A percentile compares a stretch with the other conserved stretches of the same genome.
phyloP scores from a whole-genome alignment of 495 filamentous ascomycete genomes.

The Stereocaulon alpinum region DNA sequence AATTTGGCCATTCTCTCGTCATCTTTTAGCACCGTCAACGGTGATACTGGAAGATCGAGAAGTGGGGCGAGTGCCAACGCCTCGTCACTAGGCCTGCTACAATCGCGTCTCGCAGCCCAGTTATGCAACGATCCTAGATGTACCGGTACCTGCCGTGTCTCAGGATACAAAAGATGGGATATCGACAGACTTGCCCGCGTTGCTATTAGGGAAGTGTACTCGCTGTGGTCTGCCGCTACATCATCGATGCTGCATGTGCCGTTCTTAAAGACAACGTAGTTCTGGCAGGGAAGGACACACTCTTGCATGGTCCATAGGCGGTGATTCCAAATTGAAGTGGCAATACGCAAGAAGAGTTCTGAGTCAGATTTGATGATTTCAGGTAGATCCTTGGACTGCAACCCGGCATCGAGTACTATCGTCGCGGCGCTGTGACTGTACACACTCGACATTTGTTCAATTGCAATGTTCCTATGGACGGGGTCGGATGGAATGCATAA shows the following conservation, averaged over 20 bases:
- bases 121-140: no score
- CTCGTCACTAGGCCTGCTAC: not conserved
- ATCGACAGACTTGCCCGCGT: no score
- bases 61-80: not conserved
- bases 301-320: conserved; percentile 9
- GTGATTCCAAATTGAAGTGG: not conserved
- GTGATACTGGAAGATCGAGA: not conserved
- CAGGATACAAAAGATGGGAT: no score
- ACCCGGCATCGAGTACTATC: not conserved
- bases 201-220: no score
- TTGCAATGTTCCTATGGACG: not conserved
- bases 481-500: not conserved
- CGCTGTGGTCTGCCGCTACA: not conserved
- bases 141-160: no score
- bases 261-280: not conserved
- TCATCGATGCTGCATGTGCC: not conserved
- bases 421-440: not conserved
- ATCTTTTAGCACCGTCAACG: not conserved
- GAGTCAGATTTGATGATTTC: not conserved
- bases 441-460: not conserved
- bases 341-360: not conserved
- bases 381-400: not conserved
- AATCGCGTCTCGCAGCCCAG: not conserved
- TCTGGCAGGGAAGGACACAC: not conserved
- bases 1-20: not conserved